Percentiles rank a stretch among this genome's conserved stretches.
These are phyloP conservation scores for Cucurbita argyrosperma DNA, from an alignment of 306 rosid species.

Conservation along the genomic window DNA sequence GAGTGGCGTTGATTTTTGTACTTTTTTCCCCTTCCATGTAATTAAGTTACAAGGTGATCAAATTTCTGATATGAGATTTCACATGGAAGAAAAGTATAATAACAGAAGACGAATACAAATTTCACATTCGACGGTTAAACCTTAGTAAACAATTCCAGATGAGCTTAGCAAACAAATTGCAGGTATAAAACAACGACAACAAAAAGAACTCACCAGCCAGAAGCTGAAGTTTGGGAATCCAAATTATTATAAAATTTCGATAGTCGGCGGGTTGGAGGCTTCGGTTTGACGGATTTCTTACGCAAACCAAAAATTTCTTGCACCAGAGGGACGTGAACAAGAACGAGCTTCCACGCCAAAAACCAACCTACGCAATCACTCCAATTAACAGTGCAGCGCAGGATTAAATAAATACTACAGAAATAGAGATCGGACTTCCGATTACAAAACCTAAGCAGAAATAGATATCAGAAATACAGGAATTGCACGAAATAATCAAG, in stretches of 20 bases:
- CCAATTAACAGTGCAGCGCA: neutral
- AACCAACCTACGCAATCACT: constrained; percentile 50
- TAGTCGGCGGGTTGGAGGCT: constrained; percentile 52
- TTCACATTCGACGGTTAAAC: neutral
- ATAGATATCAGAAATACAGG: neutral
- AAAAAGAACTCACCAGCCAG: constrained; percentile 18
- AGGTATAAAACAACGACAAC: neutral
- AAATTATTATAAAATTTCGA: constrained; percentile 41
- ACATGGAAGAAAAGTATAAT: neutral
- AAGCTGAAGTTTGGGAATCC: constrained; percentile 32
- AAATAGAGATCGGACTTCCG: constrained; percentile 2
- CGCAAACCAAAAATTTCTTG: constrained; percentile 68
- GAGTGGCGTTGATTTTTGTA: neutral
- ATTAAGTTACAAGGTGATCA: neutral
- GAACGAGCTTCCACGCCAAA: constrained; percentile 78
- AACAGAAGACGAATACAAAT: neutral
- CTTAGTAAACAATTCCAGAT: neutral
- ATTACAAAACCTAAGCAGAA: neutral
- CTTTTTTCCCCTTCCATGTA: neutral
- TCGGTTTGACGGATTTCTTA: constrained; percentile 40
- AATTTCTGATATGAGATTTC: neutral
- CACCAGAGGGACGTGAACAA: constrained; percentile 79
- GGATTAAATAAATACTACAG: neutral
- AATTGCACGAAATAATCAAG: neutral
- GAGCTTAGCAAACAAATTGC: neutral